Evolutionary conservation across 257 asterid genomes (phyloP).

Genomic region (Primulina tabacum): DNA sequence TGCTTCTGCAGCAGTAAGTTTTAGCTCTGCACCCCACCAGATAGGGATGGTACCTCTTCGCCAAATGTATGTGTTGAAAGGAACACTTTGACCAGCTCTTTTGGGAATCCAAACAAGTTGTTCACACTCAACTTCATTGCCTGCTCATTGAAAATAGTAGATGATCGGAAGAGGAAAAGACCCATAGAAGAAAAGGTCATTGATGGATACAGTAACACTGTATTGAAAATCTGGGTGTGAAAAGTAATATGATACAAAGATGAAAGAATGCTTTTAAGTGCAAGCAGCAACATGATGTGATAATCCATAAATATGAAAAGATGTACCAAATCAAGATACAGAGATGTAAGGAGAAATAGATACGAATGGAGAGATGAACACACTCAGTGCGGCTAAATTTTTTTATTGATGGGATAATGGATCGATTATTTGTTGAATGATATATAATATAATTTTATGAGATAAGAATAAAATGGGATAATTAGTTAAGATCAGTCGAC

Average conservation of each 20-base stretch:
- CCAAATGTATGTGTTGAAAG: constrained; percentile 90
- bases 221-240: constrained; percentile 20
- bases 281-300: constrained; percentile 5
- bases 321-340: constrained; percentile 6
- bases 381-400: too few species aligned
- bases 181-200: constrained; percentile 15
- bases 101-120: constrained; percentile 93
- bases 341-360: background rate
- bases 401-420: background rate
- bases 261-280: constrained; percentile 13
- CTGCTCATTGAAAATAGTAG: constrained; percentile 48
- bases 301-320: constrained; percentile 16
- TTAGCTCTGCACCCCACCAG: constrained; percentile 99
- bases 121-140: constrained; percentile 99
- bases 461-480: background rate
- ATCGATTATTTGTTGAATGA: background rate
- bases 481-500: background rate
- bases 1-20: constrained; percentile 98
- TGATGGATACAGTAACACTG: constrained; percentile 21
- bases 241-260: constrained; percentile 8
- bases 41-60: constrained; percentile 98
- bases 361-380: background rate
- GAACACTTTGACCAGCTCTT: constrained; percentile 72
- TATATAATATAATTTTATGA: background rate
- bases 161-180: constrained; percentile 21